These are phyloP conservation scores for Talinum fruticosum DNA, from an alignment of 148 eudicot species.

Conservation along the genomic window DNA sequence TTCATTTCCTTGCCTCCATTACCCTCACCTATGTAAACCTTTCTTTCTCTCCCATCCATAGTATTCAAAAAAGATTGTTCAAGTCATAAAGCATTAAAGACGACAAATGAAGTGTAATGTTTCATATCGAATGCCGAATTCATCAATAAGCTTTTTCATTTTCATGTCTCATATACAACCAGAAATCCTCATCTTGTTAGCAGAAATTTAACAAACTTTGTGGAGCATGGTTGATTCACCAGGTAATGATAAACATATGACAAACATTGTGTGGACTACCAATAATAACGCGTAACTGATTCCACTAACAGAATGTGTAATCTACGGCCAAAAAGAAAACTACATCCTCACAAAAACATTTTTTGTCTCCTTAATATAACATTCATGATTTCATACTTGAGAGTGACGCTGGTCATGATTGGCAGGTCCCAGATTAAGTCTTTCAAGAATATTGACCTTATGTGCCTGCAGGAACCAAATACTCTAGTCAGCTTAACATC, in stretches of 20 bases:
- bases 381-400: conserved; percentile 41
- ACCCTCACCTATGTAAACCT: neutral
- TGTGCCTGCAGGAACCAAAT: conserved; percentile 98
- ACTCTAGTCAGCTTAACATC: conserved; percentile 57
- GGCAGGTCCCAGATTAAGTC: conserved; percentile 60
- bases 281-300: neutral
- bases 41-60: neutral
- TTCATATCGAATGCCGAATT: neutral
- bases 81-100: neutral
- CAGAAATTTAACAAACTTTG: neutral
- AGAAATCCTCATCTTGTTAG: neutral
- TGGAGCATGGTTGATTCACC: neutral
- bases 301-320: neutral
- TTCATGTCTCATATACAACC: neutral
- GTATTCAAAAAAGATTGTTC: neutral
- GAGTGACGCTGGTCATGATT: conserved; percentile 36
- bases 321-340: conserved; percentile 1
- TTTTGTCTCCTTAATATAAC: conserved; percentile 17
- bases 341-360: neutral
- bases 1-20: neutral
- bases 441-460: conserved; percentile 60
- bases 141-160: neutral
- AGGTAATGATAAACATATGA: too few relatives aligned
- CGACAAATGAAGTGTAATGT: neutral
- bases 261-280: too few relatives aligned